Evolutionary conservation across 2,329 filamentous ascomycete species (phyloP), one percentile per base, ranked within the genome.

Genomic region (Cordyceps cicadae): DNA sequence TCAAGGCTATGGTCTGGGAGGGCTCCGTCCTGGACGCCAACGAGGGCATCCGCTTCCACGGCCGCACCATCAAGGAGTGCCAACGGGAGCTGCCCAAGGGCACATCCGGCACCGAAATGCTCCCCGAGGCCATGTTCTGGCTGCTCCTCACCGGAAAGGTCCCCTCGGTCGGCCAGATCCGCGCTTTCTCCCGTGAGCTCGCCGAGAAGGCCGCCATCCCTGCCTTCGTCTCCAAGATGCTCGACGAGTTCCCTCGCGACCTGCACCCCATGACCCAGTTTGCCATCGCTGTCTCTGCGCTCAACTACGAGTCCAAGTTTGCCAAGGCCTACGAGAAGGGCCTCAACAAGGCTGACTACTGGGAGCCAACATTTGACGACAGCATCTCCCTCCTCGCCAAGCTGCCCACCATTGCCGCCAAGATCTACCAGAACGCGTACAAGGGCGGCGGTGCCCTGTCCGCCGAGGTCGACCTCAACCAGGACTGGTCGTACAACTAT

Each of bases 81-180:
- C 94, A 97, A 73, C 85, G 87, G 67, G 88, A 92, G 74, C 86
- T 97, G 17, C 92, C 94, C 72, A 97, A 97, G 81, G 94, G 93
- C 67, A 91, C 84, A 62, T 85, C 89, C 3, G 91, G 93, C 69
- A 95, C 91, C 6, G 93, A 97, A 78, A 99, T 97, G 94, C 84
- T 97, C 14, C 94, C 94, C 53, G 94, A 99, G 77, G 87, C 93
- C 75, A 99, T 99, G 94, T 99, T 99, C 83, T 99, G 94, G 94
- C 86, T 97, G 48, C 86, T 99, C 55, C 81, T 99, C 67, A 99
- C 94, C 11, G 94, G 94, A 62, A 83, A 95, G 75, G 89, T 97
- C 24, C 94, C 94, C 26, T 90, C 89, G 1, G 88, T 87, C 24
- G 79, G 79, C 64, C 94, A 99, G 76, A 85, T 94, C 64, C 89